phyloP scores from a whole-genome alignment of 78 protist genomes.

The Pelomyxa schiedti region DNA sequence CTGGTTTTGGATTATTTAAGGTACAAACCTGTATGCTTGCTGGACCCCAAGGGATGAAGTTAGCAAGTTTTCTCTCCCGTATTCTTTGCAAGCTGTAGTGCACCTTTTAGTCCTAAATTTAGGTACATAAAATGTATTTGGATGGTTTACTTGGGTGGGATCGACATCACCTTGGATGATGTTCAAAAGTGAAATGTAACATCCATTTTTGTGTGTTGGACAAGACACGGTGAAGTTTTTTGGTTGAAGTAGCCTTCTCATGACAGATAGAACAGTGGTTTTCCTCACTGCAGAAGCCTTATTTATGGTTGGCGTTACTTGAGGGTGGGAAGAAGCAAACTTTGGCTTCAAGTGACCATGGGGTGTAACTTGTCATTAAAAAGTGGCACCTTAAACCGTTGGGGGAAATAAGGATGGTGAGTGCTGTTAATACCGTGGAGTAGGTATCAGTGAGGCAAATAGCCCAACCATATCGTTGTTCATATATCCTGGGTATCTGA shows the following conservation, averaged over 20 bases:
- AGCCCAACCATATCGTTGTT: conserved; percentile 94
- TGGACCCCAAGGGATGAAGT: conserved; percentile 99
- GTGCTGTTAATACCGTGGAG: too few species aligned
- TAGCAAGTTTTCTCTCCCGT: conserved; percentile 75
- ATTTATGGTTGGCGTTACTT: too few species aligned
- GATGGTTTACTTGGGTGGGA: conserved; percentile 85
- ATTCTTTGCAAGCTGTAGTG: conserved; percentile 94
- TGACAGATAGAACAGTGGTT: conserved; percentile 97
- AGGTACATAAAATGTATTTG: not conserved
- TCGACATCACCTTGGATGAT: conserved; percentile 98
- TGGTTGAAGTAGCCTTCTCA: conserved; percentile 95
- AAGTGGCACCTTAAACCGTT: conserved; percentile 76
- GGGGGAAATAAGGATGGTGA: not conserved
- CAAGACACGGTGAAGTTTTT: conserved; percentile 85
- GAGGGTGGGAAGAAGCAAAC: not conserved
- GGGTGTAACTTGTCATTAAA: conserved; percentile 96
- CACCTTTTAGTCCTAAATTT: too few species aligned
- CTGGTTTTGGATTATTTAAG: conserved; percentile 16
- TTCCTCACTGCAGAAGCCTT: conserved; percentile 66
- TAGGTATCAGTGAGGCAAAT: conserved; percentile 94
- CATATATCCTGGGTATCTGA: conserved; percentile 95
- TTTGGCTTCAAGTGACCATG: conserved; percentile 40
- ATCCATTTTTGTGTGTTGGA: conserved; percentile 61
- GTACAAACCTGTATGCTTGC: conserved; percentile 84
- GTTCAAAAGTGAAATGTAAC: conserved; percentile 91